phyloP scores from a whole-genome alignment of 768 basidiomycete species.

The Rhodotorula toruloides region DNA sequence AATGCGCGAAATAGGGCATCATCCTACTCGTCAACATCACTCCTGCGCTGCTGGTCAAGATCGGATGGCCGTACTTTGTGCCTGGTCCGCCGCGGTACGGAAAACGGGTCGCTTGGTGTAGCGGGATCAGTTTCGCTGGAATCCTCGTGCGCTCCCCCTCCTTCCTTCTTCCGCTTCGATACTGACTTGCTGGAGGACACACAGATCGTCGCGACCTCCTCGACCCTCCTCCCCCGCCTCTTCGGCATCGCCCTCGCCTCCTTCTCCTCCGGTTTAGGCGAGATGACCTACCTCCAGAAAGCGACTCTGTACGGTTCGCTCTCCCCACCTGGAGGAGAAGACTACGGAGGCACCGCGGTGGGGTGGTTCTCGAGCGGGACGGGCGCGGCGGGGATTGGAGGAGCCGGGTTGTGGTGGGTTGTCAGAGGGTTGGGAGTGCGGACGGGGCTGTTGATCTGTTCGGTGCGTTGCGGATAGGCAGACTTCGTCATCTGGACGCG shows the following conservation, averaged over 20 bases:
- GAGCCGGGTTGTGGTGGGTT: constrained; percentile 93
- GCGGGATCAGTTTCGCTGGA: constrained; percentile 66
- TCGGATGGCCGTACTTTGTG: constrained; percentile 86
- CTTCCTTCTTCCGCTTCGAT: not conserved
- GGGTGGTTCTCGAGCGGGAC: constrained; percentile 94
- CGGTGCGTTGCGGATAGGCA: constrained; percentile 59
- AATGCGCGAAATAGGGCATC: constrained; percentile 55
- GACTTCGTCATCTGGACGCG: not conserved
- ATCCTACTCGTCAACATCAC: constrained; percentile 93
- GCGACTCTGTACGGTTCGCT: constrained; percentile 48
- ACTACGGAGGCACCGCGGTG: constrained; percentile 70
- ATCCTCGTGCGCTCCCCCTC: constrained; percentile 64
- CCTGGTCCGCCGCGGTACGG: constrained; percentile 72
- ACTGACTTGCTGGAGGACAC: not conserved
- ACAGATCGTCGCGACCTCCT: constrained; percentile 72
- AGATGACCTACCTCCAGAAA: constrained; percentile 86
- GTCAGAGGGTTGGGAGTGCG: constrained; percentile 77
- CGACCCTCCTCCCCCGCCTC: constrained; percentile 62
- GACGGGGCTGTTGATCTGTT: constrained; percentile 72
- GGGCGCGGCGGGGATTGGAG: constrained; percentile 86
- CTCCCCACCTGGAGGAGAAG: constrained; percentile 55
- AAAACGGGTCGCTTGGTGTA: constrained; percentile 68
- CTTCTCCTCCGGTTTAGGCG: constrained; percentile 86
- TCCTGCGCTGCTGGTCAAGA: constrained; percentile 76
- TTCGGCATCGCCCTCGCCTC: constrained; percentile 76